Conservation (phyloP, 176 grass and related monocot genomes). For the Tuctoria greenei region DNA sequence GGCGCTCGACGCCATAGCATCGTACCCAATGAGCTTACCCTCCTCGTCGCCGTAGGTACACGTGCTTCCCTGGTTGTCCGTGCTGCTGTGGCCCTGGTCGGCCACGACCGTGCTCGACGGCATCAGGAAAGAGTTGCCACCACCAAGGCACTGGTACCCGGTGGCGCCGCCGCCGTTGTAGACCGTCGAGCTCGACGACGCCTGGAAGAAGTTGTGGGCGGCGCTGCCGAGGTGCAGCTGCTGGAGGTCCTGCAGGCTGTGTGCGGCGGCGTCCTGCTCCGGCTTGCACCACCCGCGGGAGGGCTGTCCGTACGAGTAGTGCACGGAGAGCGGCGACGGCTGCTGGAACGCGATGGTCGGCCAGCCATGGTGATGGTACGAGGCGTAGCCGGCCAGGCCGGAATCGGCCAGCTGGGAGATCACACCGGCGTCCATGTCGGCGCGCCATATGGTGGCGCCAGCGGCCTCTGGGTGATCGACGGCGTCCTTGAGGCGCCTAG, state of each 20-base stretch:
- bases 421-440: constrained; percentile 40
- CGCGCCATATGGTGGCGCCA: constrained; percentile 45
- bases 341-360: constrained; percentile 64
- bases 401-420: constrained; percentile 42
- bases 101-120: constrained; percentile 38
- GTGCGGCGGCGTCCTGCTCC: constrained; percentile 46
- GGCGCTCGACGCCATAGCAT: constrained; percentile 31
- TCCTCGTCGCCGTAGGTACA: constrained; percentile 47
- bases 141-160: constrained; percentile 37
- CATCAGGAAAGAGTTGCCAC: constrained; percentile 32
- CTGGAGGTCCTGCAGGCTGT: constrained; percentile 49
- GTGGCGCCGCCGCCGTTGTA: constrained; percentile 23
- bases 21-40: constrained; percentile 46
- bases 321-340: constrained; percentile 51
- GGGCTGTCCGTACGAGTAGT: constrained; percentile 49
- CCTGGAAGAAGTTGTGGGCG: constrained; percentile 57
- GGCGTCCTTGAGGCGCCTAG: constrained; percentile 49
- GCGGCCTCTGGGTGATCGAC: constrained; percentile 36
- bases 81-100: constrained; percentile 50
- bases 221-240: constrained; percentile 50
- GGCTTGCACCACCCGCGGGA: constrained; percentile 58
- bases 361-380: constrained; percentile 51
- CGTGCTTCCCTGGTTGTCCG: constrained; percentile 41
- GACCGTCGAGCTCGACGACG: constrained; percentile 46
- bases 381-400: constrained; percentile 42